These are phyloP conservation scores for Oxytropis ochrocephala DNA, from an alignment of 306 rosid genomes.

Conservation along the genomic window DNA sequence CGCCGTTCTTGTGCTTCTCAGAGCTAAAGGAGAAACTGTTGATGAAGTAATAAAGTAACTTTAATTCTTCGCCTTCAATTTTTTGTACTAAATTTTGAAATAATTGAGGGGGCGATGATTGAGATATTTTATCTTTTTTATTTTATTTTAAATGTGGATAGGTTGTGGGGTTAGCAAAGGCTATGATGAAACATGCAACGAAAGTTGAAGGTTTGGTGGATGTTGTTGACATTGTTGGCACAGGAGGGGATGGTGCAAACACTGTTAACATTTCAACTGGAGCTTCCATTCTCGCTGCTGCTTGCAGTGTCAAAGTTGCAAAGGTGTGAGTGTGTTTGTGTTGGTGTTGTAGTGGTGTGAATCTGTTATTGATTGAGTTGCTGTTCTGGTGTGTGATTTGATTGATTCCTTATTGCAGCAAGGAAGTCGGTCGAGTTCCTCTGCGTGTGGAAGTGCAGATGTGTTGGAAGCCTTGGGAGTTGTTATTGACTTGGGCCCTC, in stretches of 20 bases:
- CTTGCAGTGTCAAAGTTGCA: constrained; percentile 92
- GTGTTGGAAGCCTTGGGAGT: constrained; percentile 82
- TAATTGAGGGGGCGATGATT: not conserved
- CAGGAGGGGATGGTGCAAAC: constrained; percentile 94
- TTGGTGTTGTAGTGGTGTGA: not conserved
- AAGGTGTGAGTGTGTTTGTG: constrained; percentile 45
- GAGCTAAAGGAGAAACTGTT: constrained; percentile 90
- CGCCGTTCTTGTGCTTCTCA: constrained; percentile 75
- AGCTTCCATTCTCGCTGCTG: constrained; percentile 87
- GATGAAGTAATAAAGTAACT: constrained; percentile 57
- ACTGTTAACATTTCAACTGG: constrained; percentile 93
- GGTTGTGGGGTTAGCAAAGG: constrained; percentile 87
- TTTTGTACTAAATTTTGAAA: not conserved
- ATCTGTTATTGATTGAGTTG: not conserved
- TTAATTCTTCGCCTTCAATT: not conserved
- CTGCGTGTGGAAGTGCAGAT: constrained; percentile 97
- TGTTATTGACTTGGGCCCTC: constrained; percentile 64
- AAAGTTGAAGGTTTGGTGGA: constrained; percentile 75
- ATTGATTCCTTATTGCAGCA: constrained; percentile 45
- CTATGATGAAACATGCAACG: constrained; percentile 67
- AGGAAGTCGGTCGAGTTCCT: constrained; percentile 92
- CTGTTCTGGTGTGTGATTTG: not conserved
- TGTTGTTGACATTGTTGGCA: constrained; percentile 94
- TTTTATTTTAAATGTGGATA: constrained; percentile 23
- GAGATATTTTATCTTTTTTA: not conserved